phyloP scores from a whole-genome alignment of 2,329 filamentous ascomycete species.

The Cladophialophora exuberans region DNA sequence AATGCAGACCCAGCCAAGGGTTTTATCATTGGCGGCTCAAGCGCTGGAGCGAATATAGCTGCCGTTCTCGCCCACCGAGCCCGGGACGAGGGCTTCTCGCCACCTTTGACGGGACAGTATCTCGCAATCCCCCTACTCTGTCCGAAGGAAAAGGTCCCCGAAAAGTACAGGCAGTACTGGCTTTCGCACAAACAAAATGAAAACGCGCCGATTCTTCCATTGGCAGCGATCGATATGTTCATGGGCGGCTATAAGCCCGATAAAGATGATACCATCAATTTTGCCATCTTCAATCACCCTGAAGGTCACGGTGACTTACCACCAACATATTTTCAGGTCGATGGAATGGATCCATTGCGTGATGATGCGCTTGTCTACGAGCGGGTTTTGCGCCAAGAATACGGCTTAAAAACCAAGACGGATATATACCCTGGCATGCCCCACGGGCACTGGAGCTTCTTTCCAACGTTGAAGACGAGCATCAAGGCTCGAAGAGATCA shows the following conservation, averaged over 20 bases:
- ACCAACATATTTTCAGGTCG: constrained; percentile 26
- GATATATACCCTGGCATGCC: constrained; percentile 39
- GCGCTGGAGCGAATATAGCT: constrained; percentile 46
- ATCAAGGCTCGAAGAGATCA: constrained; percentile 20
- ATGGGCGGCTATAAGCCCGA: constrained; percentile 21
- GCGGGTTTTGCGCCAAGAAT: constrained; percentile 22
- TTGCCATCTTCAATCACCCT: constrained; percentile 12
- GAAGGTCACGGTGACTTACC: constrained; percentile 34
- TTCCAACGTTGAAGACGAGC: constrained; percentile 32
- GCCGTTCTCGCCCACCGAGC: constrained; percentile 40
- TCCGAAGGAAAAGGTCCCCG: constrained; percentile 25
- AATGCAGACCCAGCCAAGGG: constrained; percentile 47
- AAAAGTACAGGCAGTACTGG: not conserved
- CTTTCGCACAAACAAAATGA: constrained; percentile 1
- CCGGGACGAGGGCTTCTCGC: constrained; percentile 39
- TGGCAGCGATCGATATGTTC: constrained; percentile 33
- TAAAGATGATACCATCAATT: constrained; percentile 12
- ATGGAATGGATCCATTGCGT: constrained; percentile 17
- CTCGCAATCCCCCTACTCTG: constrained; percentile 46
- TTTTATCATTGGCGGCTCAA: constrained; percentile 54
- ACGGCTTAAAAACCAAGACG: constrained; percentile 34
- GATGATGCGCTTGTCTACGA: constrained; percentile 33
- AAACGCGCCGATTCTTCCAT: constrained; percentile 41
- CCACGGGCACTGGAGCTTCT: constrained; percentile 34
- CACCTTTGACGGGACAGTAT: constrained; percentile 52